These are phyloP conservation scores for Aspergillus ochraceus DNA, from an alignment of 2,329 filamentous ascomycete genomes.

Conservation along the genomic window DNA sequence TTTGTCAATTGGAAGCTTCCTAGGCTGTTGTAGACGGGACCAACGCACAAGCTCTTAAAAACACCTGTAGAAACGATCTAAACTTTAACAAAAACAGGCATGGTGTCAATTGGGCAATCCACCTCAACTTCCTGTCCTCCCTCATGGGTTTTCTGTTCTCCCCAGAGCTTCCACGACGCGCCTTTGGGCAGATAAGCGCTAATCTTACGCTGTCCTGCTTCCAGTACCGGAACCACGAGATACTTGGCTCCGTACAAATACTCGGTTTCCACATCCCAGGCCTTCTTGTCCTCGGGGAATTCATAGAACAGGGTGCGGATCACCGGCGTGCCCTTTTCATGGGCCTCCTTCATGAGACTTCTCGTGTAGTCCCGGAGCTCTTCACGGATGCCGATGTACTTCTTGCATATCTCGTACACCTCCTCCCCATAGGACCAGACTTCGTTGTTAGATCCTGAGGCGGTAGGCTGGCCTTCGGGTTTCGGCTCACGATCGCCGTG, in stretches of 20 bases:
- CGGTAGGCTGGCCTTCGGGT: constrained; percentile 29
- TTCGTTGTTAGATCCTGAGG: constrained; percentile 44
- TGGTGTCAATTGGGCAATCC: constrained; percentile 46
- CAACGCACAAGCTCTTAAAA: not conserved
- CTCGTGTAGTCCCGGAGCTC: constrained; percentile 59
- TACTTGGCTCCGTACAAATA: constrained; percentile 66
- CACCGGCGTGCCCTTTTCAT: constrained; percentile 60
- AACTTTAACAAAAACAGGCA: constrained; percentile 47
- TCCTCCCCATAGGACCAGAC: constrained; percentile 66
- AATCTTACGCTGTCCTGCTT: constrained; percentile 46
- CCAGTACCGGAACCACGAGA: constrained; percentile 57
- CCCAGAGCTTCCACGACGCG: constrained; percentile 46
- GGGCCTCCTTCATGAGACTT: constrained; percentile 59
- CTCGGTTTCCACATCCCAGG: constrained; percentile 61
- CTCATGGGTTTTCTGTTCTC: constrained; percentile 31
- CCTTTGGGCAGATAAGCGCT: constrained; percentile 56
- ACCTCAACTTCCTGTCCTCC: constrained; percentile 45
- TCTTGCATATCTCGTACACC: constrained; percentile 60
- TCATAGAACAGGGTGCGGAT: constrained; percentile 66
- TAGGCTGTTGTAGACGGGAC: not conserved
- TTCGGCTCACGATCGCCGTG: constrained; percentile 66
- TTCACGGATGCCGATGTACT: constrained; percentile 61
- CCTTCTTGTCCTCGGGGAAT: constrained; percentile 55
- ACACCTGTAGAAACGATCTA: not conserved
- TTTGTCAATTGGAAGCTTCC: not conserved